Evolutionary conservation across 352 stramenopile species (phyloP).

Genomic region (Pythium diclinum): DNA sequence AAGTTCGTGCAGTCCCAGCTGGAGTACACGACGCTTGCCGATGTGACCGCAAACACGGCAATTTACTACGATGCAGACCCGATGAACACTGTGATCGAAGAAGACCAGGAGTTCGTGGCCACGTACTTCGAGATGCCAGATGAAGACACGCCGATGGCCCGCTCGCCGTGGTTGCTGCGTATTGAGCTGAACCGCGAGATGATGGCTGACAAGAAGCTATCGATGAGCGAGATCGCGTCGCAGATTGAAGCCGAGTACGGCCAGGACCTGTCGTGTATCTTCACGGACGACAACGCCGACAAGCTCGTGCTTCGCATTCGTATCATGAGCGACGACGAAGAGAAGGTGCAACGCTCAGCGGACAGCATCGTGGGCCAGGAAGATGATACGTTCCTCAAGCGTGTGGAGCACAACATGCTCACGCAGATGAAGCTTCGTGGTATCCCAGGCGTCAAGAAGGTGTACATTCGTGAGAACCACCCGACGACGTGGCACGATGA

Average conservation of each 20-base stretch:
- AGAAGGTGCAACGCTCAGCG: constrained; percentile 75
- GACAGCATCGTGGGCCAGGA: constrained; percentile 88
- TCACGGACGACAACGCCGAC: constrained; percentile 98
- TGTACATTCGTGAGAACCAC: constrained; percentile 96
- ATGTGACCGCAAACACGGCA: constrained; percentile 96
- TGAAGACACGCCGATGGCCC: constrained; percentile 93
- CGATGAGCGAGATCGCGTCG: constrained; percentile 95
- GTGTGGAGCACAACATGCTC: constrained; percentile 97
- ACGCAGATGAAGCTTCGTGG: constrained; percentile 96
- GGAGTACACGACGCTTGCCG: constrained; percentile 96
- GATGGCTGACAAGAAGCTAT: constrained; percentile 97
- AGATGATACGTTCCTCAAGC: constrained; percentile 96
- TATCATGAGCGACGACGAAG: constrained; percentile 94
- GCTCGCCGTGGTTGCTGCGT: constrained; percentile 97
- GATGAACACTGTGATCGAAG: constrained; percentile 94
- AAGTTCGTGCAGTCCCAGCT: constrained; percentile 92
- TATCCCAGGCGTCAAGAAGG: constrained; percentile 98
- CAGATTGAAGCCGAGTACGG: constrained; percentile 96
- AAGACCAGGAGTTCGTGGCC: constrained; percentile 97
- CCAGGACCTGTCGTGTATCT: constrained; percentile 95
- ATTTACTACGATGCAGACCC: constrained; percentile 99
- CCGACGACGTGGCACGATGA: constrained; percentile 94
- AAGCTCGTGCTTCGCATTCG: constrained; percentile 96
- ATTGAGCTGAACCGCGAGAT: constrained; percentile 98
- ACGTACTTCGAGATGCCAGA: constrained; percentile 98